phyloP scores from a whole-genome alignment of 345 rosid genomes.

The Kernera saxatilis region DNA sequence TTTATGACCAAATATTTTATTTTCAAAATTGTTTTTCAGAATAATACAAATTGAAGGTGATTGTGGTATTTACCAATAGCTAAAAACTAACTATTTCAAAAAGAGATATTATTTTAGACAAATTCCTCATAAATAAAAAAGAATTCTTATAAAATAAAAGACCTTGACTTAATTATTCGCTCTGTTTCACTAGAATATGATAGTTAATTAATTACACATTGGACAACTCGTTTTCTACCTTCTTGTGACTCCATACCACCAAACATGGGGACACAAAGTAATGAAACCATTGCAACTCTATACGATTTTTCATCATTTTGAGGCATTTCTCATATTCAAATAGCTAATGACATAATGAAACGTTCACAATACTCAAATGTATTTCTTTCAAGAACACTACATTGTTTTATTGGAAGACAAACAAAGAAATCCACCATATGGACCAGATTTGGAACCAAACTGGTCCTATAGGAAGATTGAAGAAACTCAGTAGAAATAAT shows the following conservation, averaged over 20 bases:
- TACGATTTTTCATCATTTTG: too few relatives aligned
- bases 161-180: too few relatives aligned
- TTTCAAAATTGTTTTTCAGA: too few relatives aligned
- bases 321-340: too few relatives aligned
- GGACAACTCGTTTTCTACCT: not conserved
- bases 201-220: not conserved
- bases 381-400: not conserved
- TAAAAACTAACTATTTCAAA: too few relatives aligned
- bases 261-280: not conserved
- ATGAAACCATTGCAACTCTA: not conserved
- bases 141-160: too few relatives aligned
- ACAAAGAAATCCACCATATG: not conserved
- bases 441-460: not conserved
- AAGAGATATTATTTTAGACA: too few relatives aligned
- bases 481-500: constrained; percentile 29
- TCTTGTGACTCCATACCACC: not conserved
- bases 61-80: too few relatives aligned
- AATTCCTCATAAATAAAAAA: too few relatives aligned
- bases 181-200: too few relatives aligned
- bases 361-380: not conserved
- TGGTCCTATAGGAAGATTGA: not conserved
- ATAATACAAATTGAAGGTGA: too few relatives aligned
- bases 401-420: constrained; percentile 12
- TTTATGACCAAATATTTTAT: too few relatives aligned
- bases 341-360: not conserved